Percentiles rank a stretch among this genome's conserved stretches.
phyloP scores from a whole-genome alignment of 768 basidiomycete species.

The Leccinum uliginosum region DNA sequence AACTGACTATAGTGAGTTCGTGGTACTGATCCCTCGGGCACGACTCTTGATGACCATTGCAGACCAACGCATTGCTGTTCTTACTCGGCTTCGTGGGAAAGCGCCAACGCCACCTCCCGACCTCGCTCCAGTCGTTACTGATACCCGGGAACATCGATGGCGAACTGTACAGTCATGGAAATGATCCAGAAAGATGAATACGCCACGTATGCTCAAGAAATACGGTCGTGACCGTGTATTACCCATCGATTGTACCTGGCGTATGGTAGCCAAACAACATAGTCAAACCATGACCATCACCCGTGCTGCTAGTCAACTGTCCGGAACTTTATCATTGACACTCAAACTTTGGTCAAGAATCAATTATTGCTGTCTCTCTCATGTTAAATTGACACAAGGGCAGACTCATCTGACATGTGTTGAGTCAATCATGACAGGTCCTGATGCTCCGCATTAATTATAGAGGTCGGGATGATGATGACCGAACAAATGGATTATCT shows the following conservation, averaged over 20 bases:
- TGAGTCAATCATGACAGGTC: neutral
- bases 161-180: conserved; percentile 37
- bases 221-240: conserved; percentile 3
- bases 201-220: neutral
- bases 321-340: neutral
- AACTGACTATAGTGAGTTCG: conserved; percentile 58
- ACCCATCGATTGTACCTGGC: conserved; percentile 1
- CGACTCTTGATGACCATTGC: conserved; percentile 2
- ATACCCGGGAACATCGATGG: conserved; percentile 34
- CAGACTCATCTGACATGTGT: neutral
- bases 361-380: neutral
- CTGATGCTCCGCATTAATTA: neutral
- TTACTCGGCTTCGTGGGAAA: conserved; percentile 48
- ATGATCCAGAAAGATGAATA: conserved; percentile 3
- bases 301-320: neutral
- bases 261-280: neutral
- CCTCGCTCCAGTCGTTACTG: conserved; percentile 4
- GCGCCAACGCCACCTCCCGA: conserved; percentile 45
- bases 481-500: neutral
- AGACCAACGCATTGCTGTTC: conserved; percentile 52
- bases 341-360: neutral
- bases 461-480: neutral
- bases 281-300: neutral
- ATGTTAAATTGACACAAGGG: neutral
- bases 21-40: neutral